Base-by-base conservation (phyloP, 2,329 filamentous ascomycete species). In the Xylariaceae sp. region DNA sequence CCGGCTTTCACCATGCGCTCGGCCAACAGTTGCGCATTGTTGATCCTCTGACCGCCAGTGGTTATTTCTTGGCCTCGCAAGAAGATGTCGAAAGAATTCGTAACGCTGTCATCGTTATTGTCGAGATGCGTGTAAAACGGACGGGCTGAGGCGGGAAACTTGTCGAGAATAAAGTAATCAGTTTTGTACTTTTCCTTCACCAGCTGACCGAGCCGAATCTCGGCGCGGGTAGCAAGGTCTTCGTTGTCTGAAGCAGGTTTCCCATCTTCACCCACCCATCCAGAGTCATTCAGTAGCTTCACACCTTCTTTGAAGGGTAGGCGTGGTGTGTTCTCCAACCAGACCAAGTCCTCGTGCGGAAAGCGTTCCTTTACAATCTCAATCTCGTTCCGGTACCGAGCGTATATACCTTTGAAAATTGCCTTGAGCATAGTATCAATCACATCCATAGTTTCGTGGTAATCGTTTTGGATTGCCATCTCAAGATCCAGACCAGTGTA, bases 11-110 rank as follows among this genome's bases (percentile, higher is more conserved):
- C 77, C 87, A 96, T 90, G 63, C 86, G 88, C 60, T 86, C 78
- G 40, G 85, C 79, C n/a, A 96, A 75, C 64, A 88, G 79, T 5
- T 77, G 71, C 0, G 87, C 80, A 54, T 94, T 85, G 66, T 96
- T 88, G 55, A 96, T 95, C 80, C 91, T 90, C 69, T 96, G 91
- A 7, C 91, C 91, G 59, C 91, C 91, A 1, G 89, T 92, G 41
- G 92, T 84, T 49, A 96, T 94, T 67, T 96, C 91, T 64, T 96
- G 91, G 0, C 91, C 91, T 30, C 91, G 86, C 39, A 96, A 80
- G 71, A 96, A 96, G 50, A 96, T 95, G 66, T 96, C 91, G 61
- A 96, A 96, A 0, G 91, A 95, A 66, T 95, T 95, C 44, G 91
- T 96, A 66, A 84, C 39, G 0, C 53, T 54, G 0, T 63, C 60